These are phyloP conservation scores for Rhizoclosmatium globosum DNA, from an alignment of 192 early-diverging fungal species.

Conservation along the genomic window DNA sequence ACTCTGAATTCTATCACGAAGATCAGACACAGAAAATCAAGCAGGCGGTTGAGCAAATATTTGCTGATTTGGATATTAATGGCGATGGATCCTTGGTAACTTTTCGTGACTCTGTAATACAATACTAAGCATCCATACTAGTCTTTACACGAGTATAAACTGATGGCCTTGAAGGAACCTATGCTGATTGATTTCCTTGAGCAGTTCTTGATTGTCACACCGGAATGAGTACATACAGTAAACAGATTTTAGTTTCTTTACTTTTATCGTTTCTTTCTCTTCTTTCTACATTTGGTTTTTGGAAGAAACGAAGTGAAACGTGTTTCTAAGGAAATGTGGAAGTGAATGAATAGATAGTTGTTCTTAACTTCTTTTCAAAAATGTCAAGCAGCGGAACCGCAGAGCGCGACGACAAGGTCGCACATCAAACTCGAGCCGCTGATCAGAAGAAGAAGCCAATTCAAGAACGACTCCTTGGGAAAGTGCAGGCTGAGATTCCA, in stretches of 20 bases:
- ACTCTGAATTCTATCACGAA: conserved; percentile 68
- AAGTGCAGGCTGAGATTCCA: too few relatives aligned
- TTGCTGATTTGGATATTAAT: conserved; percentile 83
- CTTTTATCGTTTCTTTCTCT: neutral
- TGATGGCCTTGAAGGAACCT: conserved; percentile 82
- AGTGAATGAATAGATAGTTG: too few relatives aligned
- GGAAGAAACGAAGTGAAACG: too few relatives aligned
- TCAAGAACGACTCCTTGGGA: too few relatives aligned
- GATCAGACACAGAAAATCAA: conserved; percentile 73
- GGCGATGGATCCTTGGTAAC: conserved; percentile 77
- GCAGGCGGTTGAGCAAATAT: conserved; percentile 73
- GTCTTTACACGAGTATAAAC: conserved; percentile 78
- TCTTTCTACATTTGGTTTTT: neutral
- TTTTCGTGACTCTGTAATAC: neutral
- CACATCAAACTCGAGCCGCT: too few relatives aligned
- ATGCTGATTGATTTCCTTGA: conserved; percentile 80
- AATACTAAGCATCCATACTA: conserved; percentile 31
- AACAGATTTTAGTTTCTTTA: neutral
- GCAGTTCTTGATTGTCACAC: conserved; percentile 67
- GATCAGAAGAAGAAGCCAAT: too few relatives aligned
- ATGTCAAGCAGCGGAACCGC: too few relatives aligned
- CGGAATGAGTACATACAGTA: neutral
- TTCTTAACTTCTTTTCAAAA: too few relatives aligned
- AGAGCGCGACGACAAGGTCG: too few relatives aligned
- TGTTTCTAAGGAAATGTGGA: too few relatives aligned